A percentile compares a stretch with the other conserved stretches of the same genome.
These are phyloP conservation scores for Oryza meyeriana DNA, from an alignment of 176 grass and related monocot species.

Conservation along the genomic window DNA sequence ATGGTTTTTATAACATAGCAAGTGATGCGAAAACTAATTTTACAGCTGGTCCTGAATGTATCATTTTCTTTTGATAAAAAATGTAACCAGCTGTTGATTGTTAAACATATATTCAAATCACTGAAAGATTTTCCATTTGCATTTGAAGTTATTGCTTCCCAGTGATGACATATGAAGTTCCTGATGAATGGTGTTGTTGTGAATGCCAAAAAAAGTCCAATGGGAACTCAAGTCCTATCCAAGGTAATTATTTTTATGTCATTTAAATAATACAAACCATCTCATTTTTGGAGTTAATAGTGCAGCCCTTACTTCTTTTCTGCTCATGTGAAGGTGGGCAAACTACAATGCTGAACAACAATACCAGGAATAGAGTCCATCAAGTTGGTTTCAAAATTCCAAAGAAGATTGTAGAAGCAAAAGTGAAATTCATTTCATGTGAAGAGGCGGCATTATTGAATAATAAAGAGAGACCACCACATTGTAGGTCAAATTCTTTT, in stretches of 20 bases:
- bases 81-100: not conserved
- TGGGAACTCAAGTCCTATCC: not conserved
- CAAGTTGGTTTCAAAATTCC: constrained; percentile 1
- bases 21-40: not conserved
- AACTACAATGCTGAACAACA: not conserved
- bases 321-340: constrained; percentile 10
- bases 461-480: constrained; percentile 19
- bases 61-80: not conserved
- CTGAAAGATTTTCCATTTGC: constrained; percentile 7
- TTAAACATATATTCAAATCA: not conserved
- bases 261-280: not conserved
- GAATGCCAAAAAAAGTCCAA: constrained; percentile 12
- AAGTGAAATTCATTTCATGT: constrained; percentile 42
- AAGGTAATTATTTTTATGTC: not conserved
- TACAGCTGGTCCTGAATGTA: not conserved
- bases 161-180: not conserved
- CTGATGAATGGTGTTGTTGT: constrained; percentile 27
- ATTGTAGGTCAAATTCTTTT: not conserved
- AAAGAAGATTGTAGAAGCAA: constrained; percentile 18
- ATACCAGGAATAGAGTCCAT: not conserved
- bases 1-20: constrained; percentile 1
- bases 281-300: not conserved
- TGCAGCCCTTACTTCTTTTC: not conserved
- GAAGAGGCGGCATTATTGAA: constrained; percentile 32
- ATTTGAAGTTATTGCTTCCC: constrained; percentile 41